phyloP scores from a whole-genome alignment of 2,329 filamentous ascomycete genomes.

The Colletotrichum australisinense region DNA sequence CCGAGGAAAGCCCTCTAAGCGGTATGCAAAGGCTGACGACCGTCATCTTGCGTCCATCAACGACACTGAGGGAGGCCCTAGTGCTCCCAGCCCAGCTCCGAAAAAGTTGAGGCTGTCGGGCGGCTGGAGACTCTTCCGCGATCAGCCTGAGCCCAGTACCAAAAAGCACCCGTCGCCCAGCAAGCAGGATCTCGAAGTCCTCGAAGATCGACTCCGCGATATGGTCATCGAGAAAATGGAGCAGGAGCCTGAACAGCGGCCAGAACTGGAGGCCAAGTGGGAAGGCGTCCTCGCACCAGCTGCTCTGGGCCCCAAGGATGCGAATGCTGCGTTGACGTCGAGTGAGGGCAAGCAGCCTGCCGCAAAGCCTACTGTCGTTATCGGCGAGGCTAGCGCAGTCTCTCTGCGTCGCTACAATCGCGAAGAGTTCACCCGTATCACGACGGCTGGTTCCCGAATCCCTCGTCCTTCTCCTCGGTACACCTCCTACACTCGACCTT shows the following conservation, averaged over 20 bases:
- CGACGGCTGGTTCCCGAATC: conserved; percentile 35
- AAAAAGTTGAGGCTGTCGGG: conserved; percentile 14
- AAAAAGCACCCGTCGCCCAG: conserved; percentile 61
- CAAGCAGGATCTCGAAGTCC: conserved; percentile 52
- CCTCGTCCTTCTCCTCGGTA: conserved; percentile 42
- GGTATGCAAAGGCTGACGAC: not conserved
- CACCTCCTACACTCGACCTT: conserved; percentile 40
- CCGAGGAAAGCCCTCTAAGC: conserved; percentile 11
- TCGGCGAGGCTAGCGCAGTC: conserved; percentile 7
- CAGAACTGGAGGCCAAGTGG: conserved; percentile 22
- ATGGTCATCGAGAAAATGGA: conserved; percentile 22
- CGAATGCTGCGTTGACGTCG: conserved; percentile 32
- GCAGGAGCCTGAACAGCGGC: conserved; percentile 20
- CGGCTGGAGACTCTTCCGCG: conserved; percentile 9
- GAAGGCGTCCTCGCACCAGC: not conserved
- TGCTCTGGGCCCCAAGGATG: not conserved
- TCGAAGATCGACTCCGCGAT: conserved; percentile 48
- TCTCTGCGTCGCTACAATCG: conserved; percentile 12
- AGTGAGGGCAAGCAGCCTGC: conserved; percentile 39
- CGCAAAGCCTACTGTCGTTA: conserved; percentile 9
- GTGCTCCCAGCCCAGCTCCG: not conserved
- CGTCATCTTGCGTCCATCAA: not conserved
- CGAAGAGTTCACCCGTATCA: not conserved
- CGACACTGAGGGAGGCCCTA: not conserved
- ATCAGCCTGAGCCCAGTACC: not conserved